Percentiles rank a stretch among this genome's conserved stretches.
These are phyloP conservation scores for Aschersonia sp. DNA, from an alignment of 2,329 filamentous ascomycete genomes.

Conservation along the genomic window DNA sequence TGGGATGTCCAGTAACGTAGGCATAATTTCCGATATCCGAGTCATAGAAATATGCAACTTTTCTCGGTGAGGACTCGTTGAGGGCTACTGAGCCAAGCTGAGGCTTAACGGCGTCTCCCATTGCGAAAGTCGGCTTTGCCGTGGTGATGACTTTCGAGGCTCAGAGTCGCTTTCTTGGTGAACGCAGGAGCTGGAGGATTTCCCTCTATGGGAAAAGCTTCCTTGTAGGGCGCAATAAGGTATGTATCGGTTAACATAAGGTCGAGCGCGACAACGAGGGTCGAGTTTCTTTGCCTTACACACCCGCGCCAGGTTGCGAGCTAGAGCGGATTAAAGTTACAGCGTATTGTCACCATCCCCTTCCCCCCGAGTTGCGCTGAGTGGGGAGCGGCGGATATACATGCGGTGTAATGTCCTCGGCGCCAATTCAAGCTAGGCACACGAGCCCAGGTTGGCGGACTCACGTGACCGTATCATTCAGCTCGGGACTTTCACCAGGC, in stretches of 20 bases:
- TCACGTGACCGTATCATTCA: slow-evolving; percentile 10
- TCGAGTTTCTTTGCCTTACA: background rate
- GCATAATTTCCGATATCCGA: slow-evolving; percentile 97
- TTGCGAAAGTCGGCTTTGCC: slow-evolving; percentile 6
- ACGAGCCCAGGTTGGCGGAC: background rate
- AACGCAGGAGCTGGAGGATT: background rate
- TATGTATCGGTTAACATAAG: background rate
- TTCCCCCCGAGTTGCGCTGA: background rate
- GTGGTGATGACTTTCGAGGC: background rate
- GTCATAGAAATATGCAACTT: slow-evolving; percentile 97
- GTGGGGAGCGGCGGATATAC: background rate
- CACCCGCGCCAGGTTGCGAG: too few species aligned
- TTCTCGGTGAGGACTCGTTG: slow-evolving; percentile 44
- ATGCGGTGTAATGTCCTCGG: too few species aligned
- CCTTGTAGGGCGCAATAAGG: background rate
- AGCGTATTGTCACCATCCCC: slow-evolving; percentile 5
- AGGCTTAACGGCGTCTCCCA: slow-evolving; percentile 19
- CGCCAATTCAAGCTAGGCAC: too few species aligned
- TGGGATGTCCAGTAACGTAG: slow-evolving; percentile 91
- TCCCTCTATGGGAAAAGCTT: background rate
- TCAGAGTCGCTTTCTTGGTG: too few species aligned
- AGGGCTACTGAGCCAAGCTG: slow-evolving; percentile 31
- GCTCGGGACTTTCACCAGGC: slow-evolving; percentile 5
- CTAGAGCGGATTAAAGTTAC: slow-evolving; percentile 15
- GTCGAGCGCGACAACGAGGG: too few species aligned